Evolutionary conservation across 164 flowering plant species (phyloP), one percentile per base, ranked within the genome.

Genomic region (Paratinospora sagittata): DNA sequence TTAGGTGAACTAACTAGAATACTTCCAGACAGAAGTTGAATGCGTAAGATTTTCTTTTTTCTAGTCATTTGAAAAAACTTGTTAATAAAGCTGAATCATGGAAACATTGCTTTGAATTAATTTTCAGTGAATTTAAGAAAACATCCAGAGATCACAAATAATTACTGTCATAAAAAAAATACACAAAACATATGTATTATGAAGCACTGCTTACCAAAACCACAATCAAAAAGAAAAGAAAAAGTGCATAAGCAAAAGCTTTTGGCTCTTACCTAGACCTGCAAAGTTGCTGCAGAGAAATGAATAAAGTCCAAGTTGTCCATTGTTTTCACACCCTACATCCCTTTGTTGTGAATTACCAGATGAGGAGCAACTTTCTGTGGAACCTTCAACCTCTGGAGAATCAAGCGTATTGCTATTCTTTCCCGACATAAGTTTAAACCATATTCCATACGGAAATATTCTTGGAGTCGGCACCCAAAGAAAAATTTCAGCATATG

Each of bases 401-500:
- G 78, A 70, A 77, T 34, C 72, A 68, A n/a, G 52, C 10, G 49
- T 55, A 61, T 74, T 73, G 70, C 41, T 75, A 58, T 60, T 76
- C 45, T 64, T 72, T 76, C 72, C 79, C 23, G 77, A 65, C 33
- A 78, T 6, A 55, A 88, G 75, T 64, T 96, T 83, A 68, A 93
- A 85, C 98, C 97, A 93, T 72, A 91, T 78, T 60, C 99, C 99
- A 79, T 85, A 82, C 5, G 99, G 97, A 78, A 93, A 93, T 79
- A 95, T 87, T 76, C 78, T 79, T 21, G 76, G 86, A 58, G 77
- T 81, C 78, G 83, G 73, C 82, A 89, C 72, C 98, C 97, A 84
- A 52, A 93, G 80, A 73, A 87, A 75, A 72, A 95, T 77, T 65
- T 89, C 86, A 63, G 74, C 70, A 68, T 86, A 91, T 16, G 99